A percentile compares a stretch with the other conserved stretches of the same genome.
Evolutionary conservation across 768 basidiomycete genomes (phyloP).

Genomic region (Tephrocybe sp.): DNA sequence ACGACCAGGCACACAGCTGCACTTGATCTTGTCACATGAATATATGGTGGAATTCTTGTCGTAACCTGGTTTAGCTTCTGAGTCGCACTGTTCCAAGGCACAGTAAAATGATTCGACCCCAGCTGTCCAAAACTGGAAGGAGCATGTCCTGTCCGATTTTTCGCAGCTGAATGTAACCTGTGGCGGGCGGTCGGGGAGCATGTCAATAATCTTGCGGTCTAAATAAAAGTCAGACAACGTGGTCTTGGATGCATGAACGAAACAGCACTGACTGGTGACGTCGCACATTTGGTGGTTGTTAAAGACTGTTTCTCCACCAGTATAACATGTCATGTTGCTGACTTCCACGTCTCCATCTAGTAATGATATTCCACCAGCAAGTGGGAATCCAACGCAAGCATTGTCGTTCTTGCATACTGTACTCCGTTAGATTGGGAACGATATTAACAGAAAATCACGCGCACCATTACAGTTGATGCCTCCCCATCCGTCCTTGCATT

Average conservation of each 20-base stretch:
- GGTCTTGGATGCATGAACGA: background rate
- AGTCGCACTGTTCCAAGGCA: slow-evolving; percentile 68
- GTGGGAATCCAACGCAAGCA: slow-evolving; percentile 71
- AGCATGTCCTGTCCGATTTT: slow-evolving; percentile 57
- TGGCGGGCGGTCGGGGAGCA: slow-evolving; percentile 82
- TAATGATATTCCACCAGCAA: slow-evolving; percentile 40
- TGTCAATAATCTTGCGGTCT: slow-evolving; percentile 96
- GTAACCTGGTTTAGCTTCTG: slow-evolving; percentile 44
- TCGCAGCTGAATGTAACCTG: slow-evolving; percentile 97
- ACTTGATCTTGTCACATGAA: slow-evolving; percentile 79
- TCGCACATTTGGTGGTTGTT: slow-evolving; percentile 97
- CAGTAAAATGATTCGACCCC: slow-evolving; percentile 96
- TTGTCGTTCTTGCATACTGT: slow-evolving; percentile 11
- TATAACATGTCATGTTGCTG: slow-evolving; percentile 90
- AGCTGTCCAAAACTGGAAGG: slow-evolving; percentile 98
- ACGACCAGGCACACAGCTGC: slow-evolving; percentile 88
- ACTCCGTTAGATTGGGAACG: background rate
- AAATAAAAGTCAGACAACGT: slow-evolving; percentile 1
- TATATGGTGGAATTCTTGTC: slow-evolving; percentile 75
- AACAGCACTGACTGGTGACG: slow-evolving; percentile 80
- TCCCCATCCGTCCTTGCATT: slow-evolving; percentile 93
- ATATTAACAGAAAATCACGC: slow-evolving; percentile 13
- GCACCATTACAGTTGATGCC: slow-evolving; percentile 97
- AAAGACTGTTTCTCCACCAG: slow-evolving; percentile 89
- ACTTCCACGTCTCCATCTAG: slow-evolving; percentile 31